Conservation (phyloP, 352 stramenopile genomes). For the Phytopythium vexans region DNA sequence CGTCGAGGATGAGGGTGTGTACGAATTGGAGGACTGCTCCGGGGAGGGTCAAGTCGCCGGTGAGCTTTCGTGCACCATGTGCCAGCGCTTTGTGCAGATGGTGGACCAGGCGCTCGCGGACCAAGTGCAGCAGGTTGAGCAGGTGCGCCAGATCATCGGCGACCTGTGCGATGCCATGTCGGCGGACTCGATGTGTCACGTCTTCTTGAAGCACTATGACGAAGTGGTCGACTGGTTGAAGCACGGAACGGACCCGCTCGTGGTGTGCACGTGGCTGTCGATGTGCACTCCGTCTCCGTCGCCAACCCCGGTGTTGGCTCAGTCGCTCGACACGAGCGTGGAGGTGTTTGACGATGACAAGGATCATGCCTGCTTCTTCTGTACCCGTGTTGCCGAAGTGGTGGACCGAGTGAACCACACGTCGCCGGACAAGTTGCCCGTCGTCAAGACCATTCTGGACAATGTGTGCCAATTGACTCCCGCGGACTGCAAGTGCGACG, state of each 20-base stretch:
- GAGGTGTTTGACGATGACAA: conserved; percentile 1
- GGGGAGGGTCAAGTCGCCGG: conserved; percentile 15
- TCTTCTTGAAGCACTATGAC: conserved; percentile 72
- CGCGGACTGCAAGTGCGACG: conserved; percentile 39
- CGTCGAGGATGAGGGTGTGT: conserved; percentile 4
- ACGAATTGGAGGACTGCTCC: conserved; percentile 9
- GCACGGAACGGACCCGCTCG: conserved; percentile 54
- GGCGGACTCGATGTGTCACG: conserved; percentile 73
- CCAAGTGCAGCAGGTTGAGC: conserved; percentile 55
- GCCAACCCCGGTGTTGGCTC: conserved; percentile 1
- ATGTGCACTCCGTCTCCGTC: conserved; percentile 44
- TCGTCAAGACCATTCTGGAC: conserved; percentile 36
- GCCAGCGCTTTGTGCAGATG: conserved; percentile 77
- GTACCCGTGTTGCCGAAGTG: conserved; percentile 29
- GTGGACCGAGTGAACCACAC: conserved; percentile 40
- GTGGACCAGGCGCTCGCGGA: conserved; percentile 52
- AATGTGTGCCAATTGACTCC: conserved; percentile 40
- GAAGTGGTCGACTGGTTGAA: conserved; percentile 77
- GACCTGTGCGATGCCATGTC: conserved; percentile 74
- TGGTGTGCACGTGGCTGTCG: conserved; percentile 50
- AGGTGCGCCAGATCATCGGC: conserved; percentile 69
- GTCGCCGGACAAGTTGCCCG: conserved; percentile 32
- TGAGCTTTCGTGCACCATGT: conserved; percentile 63
- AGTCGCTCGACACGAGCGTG: conserved; percentile 5
- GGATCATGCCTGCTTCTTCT: conserved; percentile 45